Conservation (phyloP, 345 rosid genomes). For the Eutrema heterophyllum region DNA sequence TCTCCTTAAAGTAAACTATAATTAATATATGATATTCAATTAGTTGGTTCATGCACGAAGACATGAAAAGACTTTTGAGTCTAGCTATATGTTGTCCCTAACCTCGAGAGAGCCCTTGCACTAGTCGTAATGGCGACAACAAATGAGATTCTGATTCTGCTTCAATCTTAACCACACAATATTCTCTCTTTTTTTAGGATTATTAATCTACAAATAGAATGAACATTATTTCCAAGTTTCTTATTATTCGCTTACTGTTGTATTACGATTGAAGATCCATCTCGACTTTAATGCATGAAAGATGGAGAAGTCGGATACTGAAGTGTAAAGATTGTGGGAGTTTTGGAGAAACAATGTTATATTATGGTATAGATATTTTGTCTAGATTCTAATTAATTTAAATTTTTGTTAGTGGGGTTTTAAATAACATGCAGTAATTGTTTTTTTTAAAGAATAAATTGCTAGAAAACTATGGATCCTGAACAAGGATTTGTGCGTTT, state of each 20-base stretch:
- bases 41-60: conserved; percentile 30
- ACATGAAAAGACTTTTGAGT: conserved; percentile 2
- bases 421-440: too few relatives aligned
- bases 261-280: background rate
- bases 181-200: background rate
- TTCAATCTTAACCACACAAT: conserved; percentile 19
- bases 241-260: background rate
- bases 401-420: background rate
- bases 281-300: background rate
- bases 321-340: background rate
- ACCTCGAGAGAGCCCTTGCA: conserved; percentile 15
- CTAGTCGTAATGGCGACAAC: conserved; percentile 29
- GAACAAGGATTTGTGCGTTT: too few relatives aligned
- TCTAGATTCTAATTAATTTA: background rate
- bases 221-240: background rate
- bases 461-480: too few relatives aligned
- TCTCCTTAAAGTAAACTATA: background rate
- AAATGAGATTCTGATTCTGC: conserved; percentile 19
- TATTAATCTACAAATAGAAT: conserved; percentile 9
- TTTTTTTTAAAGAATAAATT: too few relatives aligned
- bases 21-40: background rate
- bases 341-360: background rate
- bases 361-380: background rate
- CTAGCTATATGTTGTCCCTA: conserved; percentile 22
- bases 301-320: background rate